Evolutionary conservation across 2,329 filamentous ascomycete species (phyloP).

Genomic region (Neurospora sp.): DNA sequence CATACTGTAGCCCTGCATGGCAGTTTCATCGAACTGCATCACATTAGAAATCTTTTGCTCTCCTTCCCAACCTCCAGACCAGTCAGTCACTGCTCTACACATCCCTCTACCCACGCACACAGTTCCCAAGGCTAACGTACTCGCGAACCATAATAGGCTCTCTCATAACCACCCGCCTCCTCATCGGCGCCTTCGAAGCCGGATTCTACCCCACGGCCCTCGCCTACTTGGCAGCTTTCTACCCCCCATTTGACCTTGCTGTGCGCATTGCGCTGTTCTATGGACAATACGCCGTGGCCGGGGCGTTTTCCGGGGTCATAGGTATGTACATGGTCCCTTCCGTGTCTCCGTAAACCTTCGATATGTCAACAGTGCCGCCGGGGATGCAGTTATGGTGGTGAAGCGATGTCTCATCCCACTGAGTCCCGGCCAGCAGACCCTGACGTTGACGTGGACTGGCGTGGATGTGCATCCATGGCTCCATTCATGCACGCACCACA

Average conservation of each 20-base stretch:
- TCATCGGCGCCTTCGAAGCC: conserved; percentile 25
- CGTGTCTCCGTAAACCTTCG: background rate
- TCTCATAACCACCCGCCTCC: conserved; percentile 15
- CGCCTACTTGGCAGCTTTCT: conserved; percentile 48
- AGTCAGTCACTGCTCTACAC: background rate
- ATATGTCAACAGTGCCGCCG: conserved; percentile 10
- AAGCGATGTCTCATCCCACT: background rate
- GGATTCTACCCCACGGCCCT: conserved; percentile 51
- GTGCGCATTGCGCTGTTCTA: conserved; percentile 44
- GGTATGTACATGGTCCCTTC: conserved; percentile 11
- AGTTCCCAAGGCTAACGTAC: conserved; percentile 1
- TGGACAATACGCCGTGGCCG: conserved; percentile 45
- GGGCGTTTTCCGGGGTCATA: conserved; percentile 44
- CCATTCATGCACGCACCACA: background rate
- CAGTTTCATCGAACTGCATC: background rate
- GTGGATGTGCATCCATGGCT: background rate
- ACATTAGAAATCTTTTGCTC: background rate
- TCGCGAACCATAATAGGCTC: conserved; percentile 8
- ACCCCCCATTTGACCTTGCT: conserved; percentile 47
- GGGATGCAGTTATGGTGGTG: background rate
- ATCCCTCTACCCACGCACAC: background rate
- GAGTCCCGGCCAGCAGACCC: background rate
- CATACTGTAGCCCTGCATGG: background rate
- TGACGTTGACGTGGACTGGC: background rate
- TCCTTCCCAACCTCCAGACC: background rate